Percentiles rank a stretch among this genome's conserved stretches.
Conservation (phyloP, 2,329 filamentous ascomycete genomes). For the Trichoderma oligosporum region DNA sequence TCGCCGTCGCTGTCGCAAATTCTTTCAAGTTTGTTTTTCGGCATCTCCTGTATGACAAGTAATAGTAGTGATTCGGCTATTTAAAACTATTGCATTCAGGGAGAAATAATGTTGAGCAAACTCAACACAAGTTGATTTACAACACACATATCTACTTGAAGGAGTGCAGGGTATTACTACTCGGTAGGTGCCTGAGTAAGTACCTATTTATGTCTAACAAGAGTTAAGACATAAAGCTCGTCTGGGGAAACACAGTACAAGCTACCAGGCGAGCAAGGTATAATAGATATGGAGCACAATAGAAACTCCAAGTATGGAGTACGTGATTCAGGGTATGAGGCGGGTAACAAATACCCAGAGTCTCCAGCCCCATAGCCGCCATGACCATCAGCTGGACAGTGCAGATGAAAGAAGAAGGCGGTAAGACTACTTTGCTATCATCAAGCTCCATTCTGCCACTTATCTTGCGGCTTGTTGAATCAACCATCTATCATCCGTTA, state of each 20-base stretch:
- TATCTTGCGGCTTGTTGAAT: background rate
- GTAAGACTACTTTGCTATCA: conserved; percentile 1
- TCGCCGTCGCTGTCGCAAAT: background rate
- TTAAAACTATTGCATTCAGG: too few relatives aligned
- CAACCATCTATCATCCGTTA: background rate
- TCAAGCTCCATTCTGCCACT: conserved; percentile 20
- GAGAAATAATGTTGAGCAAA: background rate
- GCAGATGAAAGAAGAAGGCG: conserved; percentile 19
- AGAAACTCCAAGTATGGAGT: background rate
- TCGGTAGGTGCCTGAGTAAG: too few relatives aligned
- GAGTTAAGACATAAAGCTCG: too few relatives aligned
- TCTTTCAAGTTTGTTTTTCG: background rate
- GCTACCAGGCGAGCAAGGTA: background rate
- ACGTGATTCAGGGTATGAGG: background rate
- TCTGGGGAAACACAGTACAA: background rate
- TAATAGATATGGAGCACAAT: background rate
- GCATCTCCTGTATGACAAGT: background rate
- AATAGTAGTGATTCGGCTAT: background rate
- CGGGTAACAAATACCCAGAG: background rate
- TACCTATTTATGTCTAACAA: too few relatives aligned
- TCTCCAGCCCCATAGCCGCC: background rate
- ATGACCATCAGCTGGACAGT: background rate
- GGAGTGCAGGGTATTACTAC: too few relatives aligned
- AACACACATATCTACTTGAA: too few relatives aligned
- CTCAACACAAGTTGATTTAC: too few relatives aligned